Evolutionary conservation across 148 eudicot species (phyloP).

Genomic region (Rheum nobile): DNA sequence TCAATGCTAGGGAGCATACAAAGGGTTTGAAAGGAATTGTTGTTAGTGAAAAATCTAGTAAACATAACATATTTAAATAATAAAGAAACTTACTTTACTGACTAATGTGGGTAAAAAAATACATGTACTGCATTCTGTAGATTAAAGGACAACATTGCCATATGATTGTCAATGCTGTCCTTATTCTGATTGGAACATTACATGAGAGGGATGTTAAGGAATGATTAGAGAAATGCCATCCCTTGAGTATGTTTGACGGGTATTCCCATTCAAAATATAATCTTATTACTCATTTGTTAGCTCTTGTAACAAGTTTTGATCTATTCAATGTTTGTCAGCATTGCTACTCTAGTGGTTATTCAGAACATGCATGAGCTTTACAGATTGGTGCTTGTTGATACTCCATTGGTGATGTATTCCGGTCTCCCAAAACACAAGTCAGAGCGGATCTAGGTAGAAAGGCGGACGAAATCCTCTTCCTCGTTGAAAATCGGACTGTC

Average conservation of each 20-base stretch:
- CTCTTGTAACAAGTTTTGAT: not conserved
- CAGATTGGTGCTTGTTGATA: constrained; percentile 94
- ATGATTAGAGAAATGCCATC: constrained; percentile 90
- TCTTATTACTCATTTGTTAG: not conserved
- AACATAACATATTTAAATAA: too few species aligned
- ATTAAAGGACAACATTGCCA: too few species aligned
- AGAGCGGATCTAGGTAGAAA: too few species aligned
- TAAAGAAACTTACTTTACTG: too few species aligned
- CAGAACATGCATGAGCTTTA: constrained; percentile 96
- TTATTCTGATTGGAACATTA: constrained; percentile 94
- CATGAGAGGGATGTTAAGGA: constrained; percentile 99
- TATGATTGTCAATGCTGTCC: constrained; percentile 97
- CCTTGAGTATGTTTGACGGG: constrained; percentile 98
- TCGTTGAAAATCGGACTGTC: too few species aligned
- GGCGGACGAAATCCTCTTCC: too few species aligned
- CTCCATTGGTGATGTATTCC: too few species aligned
- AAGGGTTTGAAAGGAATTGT: too few species aligned
- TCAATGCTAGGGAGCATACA: constrained; percentile 78
- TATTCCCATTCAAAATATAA: constrained; percentile 10
- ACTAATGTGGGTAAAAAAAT: too few species aligned
- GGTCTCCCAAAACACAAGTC: too few species aligned
- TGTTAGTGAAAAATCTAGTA: too few species aligned
- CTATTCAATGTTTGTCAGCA: constrained; percentile 33
- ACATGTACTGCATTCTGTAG: constrained; percentile 26
- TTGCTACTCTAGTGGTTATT: constrained; percentile 90